Percentiles rank a stretch among this genome's conserved stretches.
Evolutionary conservation across 2,329 filamentous ascomycete species (phyloP).

Genomic region (Paraconiothyrium sp.): DNA sequence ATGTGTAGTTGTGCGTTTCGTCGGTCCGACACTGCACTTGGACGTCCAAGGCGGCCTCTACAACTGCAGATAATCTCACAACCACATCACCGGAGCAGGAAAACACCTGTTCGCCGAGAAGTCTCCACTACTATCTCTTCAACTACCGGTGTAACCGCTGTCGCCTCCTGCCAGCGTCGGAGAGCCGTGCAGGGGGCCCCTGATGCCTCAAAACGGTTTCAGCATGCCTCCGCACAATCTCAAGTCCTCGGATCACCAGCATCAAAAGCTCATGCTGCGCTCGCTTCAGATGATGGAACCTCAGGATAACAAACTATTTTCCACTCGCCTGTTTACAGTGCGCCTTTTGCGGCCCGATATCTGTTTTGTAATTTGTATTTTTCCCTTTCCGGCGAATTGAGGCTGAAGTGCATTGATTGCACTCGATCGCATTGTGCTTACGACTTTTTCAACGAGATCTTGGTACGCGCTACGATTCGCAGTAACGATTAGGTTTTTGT

Average conservation of each 20-base stretch:
- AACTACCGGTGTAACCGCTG: slow-evolving; percentile 25
- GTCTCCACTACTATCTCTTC: not conserved
- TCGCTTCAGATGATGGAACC: slow-evolving; percentile 17
- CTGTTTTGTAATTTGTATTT: slow-evolving; percentile 17
- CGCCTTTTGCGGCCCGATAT: slow-evolving; percentile 5
- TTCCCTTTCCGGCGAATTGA: slow-evolving; percentile 4
- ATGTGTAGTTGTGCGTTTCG: not conserved
- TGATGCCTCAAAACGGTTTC: slow-evolving; percentile 48
- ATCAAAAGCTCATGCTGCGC: slow-evolving; percentile 34
- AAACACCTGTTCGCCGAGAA: not conserved
- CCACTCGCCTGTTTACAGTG: slow-evolving; percentile 9
- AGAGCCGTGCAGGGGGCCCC: slow-evolving; percentile 29
- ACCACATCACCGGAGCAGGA: not conserved
- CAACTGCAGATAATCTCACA: not conserved
- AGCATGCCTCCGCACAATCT: slow-evolving; percentile 29
- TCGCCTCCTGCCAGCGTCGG: slow-evolving; percentile 30
- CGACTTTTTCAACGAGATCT: not conserved
- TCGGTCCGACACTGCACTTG: not conserved
- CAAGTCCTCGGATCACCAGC: slow-evolving; percentile 26
- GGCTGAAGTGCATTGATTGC: slow-evolving; percentile 12
- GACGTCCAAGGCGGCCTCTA: not conserved
- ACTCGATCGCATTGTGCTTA: not conserved
- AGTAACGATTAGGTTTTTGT: not conserved
- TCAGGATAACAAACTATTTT: slow-evolving; percentile 23
- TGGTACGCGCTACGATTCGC: slow-evolving; percentile 11